Percentiles rank a stretch among this genome's conserved stretches.
These are phyloP conservation scores for Haberlea rhodopensis DNA, from an alignment of 257 asterid genomes.

Conservation along the genomic window DNA sequence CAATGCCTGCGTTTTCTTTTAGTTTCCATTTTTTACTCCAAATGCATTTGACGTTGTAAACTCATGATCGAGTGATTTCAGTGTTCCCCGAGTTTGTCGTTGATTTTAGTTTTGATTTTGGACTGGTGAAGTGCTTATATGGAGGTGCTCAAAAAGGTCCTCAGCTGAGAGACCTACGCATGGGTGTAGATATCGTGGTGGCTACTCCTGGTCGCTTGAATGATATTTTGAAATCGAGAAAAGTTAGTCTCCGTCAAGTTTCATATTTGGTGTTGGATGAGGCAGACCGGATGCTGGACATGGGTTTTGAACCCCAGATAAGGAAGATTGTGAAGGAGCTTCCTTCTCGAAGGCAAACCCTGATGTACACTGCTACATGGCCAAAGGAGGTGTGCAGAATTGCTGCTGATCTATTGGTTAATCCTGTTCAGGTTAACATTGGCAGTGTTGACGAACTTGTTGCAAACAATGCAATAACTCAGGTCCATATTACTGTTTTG, in stretches of 20 bases:
- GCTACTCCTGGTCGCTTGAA: conserved; percentile 99
- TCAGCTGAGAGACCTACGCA: conserved; percentile 73
- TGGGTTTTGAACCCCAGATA: conserved; percentile 99
- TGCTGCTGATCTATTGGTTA: conserved; percentile 79
- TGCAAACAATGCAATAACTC: conserved; percentile 97
- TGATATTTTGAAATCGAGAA: conserved; percentile 92
- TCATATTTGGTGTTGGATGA: conserved; percentile 95
- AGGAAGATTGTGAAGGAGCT: conserved; percentile 95
- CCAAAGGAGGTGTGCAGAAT: conserved; percentile 97
- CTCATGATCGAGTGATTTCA: conserved; percentile 3
- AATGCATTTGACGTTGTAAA: not conserved
- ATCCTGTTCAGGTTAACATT: conserved; percentile 93
- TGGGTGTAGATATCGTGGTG: conserved; percentile 92
- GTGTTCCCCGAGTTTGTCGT: conserved; percentile 8
- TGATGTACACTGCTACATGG: conserved; percentile 99
- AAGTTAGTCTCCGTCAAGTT: conserved; percentile 81
- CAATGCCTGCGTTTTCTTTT: not conserved
- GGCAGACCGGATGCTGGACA: conserved; percentile 99
- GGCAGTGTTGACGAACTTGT: conserved; percentile 90
- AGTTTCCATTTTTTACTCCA: not conserved
- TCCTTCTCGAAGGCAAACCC: conserved; percentile 83
- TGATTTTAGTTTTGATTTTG: conserved; percentile 28
- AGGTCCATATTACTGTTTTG: conserved; percentile 42
- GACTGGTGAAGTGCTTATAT: conserved; percentile 60
- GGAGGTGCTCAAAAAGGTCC: conserved; percentile 95